Evolutionary conservation across 176 grass and related monocot species (phyloP).

Genomic region (Zizania latifolia): DNA sequence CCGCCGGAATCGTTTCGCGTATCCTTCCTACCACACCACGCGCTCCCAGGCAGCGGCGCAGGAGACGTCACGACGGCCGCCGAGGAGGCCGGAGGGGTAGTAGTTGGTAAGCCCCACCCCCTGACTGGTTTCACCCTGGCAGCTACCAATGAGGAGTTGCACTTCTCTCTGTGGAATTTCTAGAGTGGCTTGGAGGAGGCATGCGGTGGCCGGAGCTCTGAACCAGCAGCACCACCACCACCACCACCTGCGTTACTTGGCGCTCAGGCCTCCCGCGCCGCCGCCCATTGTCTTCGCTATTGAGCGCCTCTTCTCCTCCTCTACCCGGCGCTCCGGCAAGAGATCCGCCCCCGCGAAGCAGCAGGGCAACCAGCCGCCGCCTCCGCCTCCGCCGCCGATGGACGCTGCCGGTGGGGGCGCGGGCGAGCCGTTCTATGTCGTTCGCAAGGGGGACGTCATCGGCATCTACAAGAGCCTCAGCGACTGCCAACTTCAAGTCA

Average conservation of each 20-base stretch:
- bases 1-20: background rate
- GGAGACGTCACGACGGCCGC: background rate
- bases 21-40: too few species aligned
- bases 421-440: conserved; percentile 59
- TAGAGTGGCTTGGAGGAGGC: conserved; percentile 28
- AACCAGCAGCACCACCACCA: background rate
- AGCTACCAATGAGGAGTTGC: conserved; percentile 16
- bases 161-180: conserved; percentile 23
- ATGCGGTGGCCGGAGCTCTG: background rate
- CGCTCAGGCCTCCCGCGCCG: background rate
- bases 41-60: background rate
- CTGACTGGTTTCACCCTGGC: background rate
- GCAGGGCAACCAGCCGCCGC: background rate
- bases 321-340: conserved; percentile 24
- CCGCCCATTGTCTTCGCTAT: background rate
- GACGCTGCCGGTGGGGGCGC: conserved; percentile 1
- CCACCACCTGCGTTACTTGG: background rate
- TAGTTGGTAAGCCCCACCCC: background rate
- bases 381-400: background rate
- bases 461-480: conserved; percentile 62
- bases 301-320: conserved; percentile 25
- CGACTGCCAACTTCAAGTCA: conserved; percentile 84
- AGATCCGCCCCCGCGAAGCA: conserved; percentile 22
- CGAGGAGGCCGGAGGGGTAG: background rate
- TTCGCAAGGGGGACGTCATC: conserved; percentile 65